Percentiles rank a stretch among this genome's conserved stretches.
phyloP scores from a whole-genome alignment of 331 rosid species.

The Ulmus americana region DNA sequence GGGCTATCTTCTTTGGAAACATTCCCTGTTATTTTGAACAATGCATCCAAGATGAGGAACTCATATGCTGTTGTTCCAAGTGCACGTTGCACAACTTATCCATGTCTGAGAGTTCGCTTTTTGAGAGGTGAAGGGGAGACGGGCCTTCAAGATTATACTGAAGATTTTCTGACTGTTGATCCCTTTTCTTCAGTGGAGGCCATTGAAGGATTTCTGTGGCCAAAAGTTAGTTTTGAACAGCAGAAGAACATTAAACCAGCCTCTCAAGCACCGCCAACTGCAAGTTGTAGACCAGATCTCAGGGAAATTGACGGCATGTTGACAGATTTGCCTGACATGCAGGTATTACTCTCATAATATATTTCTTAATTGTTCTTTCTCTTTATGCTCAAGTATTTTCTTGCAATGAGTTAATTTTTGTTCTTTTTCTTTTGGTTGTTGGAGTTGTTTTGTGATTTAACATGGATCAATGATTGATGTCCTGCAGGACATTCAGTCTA shows the following conservation, averaged over 20 bases:
- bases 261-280: slow-evolving; percentile 38
- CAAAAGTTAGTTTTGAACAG: slow-evolving; percentile 44
- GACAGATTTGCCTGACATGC: slow-evolving; percentile 43
- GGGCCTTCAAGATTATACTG: slow-evolving; percentile 43
- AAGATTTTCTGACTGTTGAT: slow-evolving; percentile 60
- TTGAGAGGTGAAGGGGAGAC: slow-evolving; percentile 69
- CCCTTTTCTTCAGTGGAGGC: slow-evolving; percentile 69
- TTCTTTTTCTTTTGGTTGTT: not conserved
- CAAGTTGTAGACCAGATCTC: slow-evolving; percentile 36
- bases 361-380: not conserved
- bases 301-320: slow-evolving; percentile 34
- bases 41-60: slow-evolving; percentile 46
- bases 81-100: slow-evolving; percentile 49
- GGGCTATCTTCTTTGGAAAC: slow-evolving; percentile 76
- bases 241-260: slow-evolving; percentile 26
- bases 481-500: slow-evolving; percentile 39
- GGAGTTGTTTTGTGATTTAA: slow-evolving; percentile 5
- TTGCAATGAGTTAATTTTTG: not conserved
- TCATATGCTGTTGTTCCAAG: slow-evolving; percentile 66
- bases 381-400: not conserved
- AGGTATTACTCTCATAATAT: slow-evolving; percentile 34
- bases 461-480: not conserved
- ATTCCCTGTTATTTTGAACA: slow-evolving; percentile 72
- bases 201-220: slow-evolving; percentile 69
- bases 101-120: slow-evolving; percentile 68